Evolutionary conservation across 331 rosid genomes (phyloP).

Genomic region (Cucumis variabilis): DNA sequence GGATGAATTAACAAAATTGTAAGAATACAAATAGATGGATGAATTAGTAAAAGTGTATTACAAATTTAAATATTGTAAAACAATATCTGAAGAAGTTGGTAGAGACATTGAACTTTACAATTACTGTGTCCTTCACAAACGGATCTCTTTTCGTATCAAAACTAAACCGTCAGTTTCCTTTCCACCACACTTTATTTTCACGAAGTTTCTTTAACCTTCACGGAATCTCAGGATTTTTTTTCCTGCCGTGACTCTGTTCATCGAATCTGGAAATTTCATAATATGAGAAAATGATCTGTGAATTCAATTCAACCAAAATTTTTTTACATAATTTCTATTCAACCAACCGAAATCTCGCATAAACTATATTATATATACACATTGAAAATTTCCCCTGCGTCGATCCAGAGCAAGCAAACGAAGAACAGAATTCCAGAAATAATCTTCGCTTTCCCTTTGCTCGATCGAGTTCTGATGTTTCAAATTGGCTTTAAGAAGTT

Average conservation of each 20-base stretch:
- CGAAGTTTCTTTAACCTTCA: not conserved
- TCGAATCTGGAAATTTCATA: not conserved
- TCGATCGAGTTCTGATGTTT: not conserved
- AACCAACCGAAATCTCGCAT: not conserved
- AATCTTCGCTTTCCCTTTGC: not conserved
- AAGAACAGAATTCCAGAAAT: conserved; percentile 9
- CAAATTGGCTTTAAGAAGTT: not conserved
- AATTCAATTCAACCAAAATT: too few relatives aligned
- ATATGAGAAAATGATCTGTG: not conserved
- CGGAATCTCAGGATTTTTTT: not conserved
- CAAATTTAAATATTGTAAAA: not conserved
- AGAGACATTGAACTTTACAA: not conserved
- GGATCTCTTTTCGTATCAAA: not conserved
- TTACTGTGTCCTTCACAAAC: not conserved
- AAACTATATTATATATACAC: not conserved
- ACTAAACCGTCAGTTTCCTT: not conserved
- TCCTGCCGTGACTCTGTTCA: not conserved
- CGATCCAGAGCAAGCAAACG: not conserved
- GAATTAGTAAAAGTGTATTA: too few relatives aligned
- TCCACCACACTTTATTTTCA: not conserved
- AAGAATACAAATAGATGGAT: too few relatives aligned
- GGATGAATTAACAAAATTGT: too few relatives aligned
- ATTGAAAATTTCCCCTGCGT: not conserved
- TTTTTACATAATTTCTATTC: not conserved
- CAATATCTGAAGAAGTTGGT: not conserved